Conservation (phyloP, 2,329 filamentous ascomycete genomes). For the Teratosphaeriaceae sp. region DNA sequence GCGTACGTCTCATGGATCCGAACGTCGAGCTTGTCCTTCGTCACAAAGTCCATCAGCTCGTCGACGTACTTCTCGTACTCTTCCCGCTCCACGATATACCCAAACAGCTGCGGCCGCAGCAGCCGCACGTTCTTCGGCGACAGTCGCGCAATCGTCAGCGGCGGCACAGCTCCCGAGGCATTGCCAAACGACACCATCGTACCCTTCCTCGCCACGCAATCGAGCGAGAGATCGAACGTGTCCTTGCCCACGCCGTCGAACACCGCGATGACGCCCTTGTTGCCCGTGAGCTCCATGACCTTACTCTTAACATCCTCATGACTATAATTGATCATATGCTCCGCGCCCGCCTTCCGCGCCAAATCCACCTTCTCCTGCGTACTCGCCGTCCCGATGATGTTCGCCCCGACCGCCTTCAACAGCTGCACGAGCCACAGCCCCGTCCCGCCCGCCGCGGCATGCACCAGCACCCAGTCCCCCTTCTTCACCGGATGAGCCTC, state of each 20-base stretch:
- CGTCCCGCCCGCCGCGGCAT: constrained; percentile 79
- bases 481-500: constrained; percentile 65
- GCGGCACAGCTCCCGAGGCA: constrained; percentile 71
- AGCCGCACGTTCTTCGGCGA: constrained; percentile 70
- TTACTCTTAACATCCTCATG: constrained; percentile 51
- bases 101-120: constrained; percentile 65
- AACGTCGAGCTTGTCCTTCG: constrained; percentile 62
- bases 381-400: constrained; percentile 72
- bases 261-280: constrained; percentile 66
- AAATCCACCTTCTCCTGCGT: constrained; percentile 65
- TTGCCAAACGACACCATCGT: constrained; percentile 75
- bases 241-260: constrained; percentile 82
- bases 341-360: constrained; percentile 64
- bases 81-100: constrained; percentile 62
- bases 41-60: constrained; percentile 68
- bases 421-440: constrained; percentile 71
- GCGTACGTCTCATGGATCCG: constrained; percentile 72
- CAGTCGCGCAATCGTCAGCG: constrained; percentile 55
- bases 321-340: constrained; percentile 64
- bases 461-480: constrained; percentile 76
- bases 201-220: constrained; percentile 70
- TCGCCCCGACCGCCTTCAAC: constrained; percentile 63
- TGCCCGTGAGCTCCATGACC: constrained; percentile 63
- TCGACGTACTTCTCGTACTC: constrained; percentile 64
- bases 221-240: constrained; percentile 73